A percentile compares a stretch with the other conserved stretches of the same genome.
phyloP scores from a whole-genome alignment of 1,284 basidiomycete genomes.

The Trichosporon sp. region DNA sequence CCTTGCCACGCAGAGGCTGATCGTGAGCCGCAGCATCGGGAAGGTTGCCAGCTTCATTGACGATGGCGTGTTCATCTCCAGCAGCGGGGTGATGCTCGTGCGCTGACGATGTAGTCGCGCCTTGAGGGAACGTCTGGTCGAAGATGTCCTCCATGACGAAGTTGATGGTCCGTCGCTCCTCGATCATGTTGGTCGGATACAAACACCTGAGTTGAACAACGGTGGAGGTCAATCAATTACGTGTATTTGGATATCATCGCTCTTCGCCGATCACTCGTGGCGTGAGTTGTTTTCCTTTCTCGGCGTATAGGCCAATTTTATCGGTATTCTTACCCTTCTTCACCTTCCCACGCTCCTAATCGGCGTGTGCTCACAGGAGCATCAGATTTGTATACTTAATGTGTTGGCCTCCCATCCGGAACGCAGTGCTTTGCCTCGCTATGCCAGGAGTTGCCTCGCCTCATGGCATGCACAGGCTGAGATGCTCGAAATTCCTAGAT shows the following conservation, averaged over 20 bases:
- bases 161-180: neutral
- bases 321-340: neutral
- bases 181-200: neutral
- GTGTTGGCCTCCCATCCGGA: too few species aligned
- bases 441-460: too few species aligned
- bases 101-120: neutral
- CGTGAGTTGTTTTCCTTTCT: neutral
- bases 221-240: neutral
- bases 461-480: too few species aligned
- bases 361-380: too few species aligned
- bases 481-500: too few species aligned
- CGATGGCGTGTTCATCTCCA: neutral
- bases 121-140: neutral
- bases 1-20: conserved; percentile 11
- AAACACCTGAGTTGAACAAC: neutral
- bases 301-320: too few species aligned
- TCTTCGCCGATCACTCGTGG: too few species aligned
- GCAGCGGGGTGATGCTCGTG: neutral
- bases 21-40: neutral
- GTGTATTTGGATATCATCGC: neutral
- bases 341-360: too few species aligned
- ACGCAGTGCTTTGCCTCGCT: too few species aligned
- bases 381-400: too few species aligned
- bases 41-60: neutral
- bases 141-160: neutral